Percentiles rank a stretch among this genome's conserved stretches.
Conservation (phyloP, 2,329 filamentous ascomycete species). For the Leptographium radiaticola region DNA sequence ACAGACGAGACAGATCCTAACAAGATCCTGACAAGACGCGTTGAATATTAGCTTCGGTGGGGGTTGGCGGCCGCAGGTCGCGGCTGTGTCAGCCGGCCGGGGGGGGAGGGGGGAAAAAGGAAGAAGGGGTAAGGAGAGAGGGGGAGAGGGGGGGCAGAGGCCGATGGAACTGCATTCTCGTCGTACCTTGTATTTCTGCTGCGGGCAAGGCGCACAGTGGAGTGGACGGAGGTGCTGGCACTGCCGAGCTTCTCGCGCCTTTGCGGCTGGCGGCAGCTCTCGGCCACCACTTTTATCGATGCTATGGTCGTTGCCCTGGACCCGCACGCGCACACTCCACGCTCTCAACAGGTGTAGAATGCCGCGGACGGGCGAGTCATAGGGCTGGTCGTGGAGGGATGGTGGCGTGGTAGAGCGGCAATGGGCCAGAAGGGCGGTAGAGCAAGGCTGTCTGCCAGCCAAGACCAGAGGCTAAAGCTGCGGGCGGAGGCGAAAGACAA, state of each 20-base stretch:
- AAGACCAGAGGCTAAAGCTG: background rate
- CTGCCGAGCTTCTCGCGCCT: background rate
- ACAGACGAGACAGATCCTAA: background rate
- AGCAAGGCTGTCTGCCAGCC: background rate
- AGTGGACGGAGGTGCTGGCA: too few species aligned
- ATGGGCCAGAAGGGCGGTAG: background rate
- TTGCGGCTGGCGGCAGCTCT: background rate
- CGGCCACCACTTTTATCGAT: background rate
- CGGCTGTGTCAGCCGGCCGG: too few species aligned
- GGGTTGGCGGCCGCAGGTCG: too few species aligned
- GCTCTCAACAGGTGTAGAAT: background rate
- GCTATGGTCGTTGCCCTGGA: background rate
- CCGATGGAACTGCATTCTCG: too few species aligned
- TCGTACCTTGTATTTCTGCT: too few species aligned
- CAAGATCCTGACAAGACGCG: background rate
- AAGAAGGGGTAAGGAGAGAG: too few species aligned
- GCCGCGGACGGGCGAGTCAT: background rate
- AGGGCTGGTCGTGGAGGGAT: background rate
- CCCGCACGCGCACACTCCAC: background rate
- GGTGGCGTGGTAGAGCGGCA: background rate
- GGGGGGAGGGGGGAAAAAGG: too few species aligned
- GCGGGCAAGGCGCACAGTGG: too few species aligned
- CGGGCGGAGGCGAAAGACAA: background rate
- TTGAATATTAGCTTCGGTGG: background rate
- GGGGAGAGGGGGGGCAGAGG: too few species aligned